Base-by-base conservation (phyloP, 2,329 filamentous ascomycete species). In the Sporothrix brasiliensis region DNA sequence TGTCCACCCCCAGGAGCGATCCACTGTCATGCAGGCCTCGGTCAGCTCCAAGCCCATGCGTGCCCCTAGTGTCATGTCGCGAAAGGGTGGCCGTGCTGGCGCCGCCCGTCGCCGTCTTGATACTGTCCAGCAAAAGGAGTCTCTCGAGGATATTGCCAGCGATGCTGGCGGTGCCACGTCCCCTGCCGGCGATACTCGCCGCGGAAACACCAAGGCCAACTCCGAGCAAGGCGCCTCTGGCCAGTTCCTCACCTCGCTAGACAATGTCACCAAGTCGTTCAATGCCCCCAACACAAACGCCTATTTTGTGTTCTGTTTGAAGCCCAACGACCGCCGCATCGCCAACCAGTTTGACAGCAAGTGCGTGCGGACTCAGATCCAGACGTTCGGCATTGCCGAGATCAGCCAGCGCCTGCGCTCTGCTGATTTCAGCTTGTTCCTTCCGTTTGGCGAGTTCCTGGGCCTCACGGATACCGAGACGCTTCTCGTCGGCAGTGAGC, bases 311-410 rank as follows among this genome's bases (percentile, higher is more conserved):
- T 97, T 99, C 80, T 99, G 95, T 77, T 82, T 99, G 73, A 99
- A 99, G 81, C 94, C 95, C 27, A 99, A 99, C 75, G 95, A 99
- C 78, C 88, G 95, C 68, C 89, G 95, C 66, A 99, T 99, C 74
- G 94, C 95, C 73, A 99, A 99, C 75, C 95, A 99, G 77, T 99
- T 98, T 76, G 95, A 99, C 80, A 97, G 93, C 86, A 98, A 98
- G 80, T 99, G 95, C 78, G 95, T 99, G 27, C 90, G 95, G 4
- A 92, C 92, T 13, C 95, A 99, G 78, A 87, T 99, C 1, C 94
- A 98, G 78, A 97, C 93, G 0, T 92, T 98, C 75, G 95, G 95
- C 44, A 97, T 99, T 76, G 94, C 94, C 0, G 95, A 99, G 78
- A 97, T 99, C 79, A 97, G 94, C 78, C 94, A 97, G 78, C 88